A percentile compares a stretch with the other conserved stretches of the same genome.
phyloP scores from a whole-genome alignment of 2,329 filamentous ascomycete genomes.

The Exophiala oligosperma region DNA sequence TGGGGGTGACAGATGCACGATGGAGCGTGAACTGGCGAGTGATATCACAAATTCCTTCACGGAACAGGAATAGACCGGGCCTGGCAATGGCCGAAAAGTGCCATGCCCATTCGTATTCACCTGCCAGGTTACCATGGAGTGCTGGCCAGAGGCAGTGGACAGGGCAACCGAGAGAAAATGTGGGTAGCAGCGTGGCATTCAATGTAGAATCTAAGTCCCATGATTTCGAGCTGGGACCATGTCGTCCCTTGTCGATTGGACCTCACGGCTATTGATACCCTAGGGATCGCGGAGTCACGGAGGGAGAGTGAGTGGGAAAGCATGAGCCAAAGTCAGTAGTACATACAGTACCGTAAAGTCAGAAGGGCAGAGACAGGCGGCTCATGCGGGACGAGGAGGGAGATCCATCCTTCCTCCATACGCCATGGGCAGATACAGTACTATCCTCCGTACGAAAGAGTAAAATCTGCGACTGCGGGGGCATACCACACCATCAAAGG shows the following conservation, averaged over 20 bases:
- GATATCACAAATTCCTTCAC: slow-evolving; percentile 2
- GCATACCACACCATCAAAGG: no score
- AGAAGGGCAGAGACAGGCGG: no score
- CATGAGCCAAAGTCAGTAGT: background rate
- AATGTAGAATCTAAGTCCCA: background rate
- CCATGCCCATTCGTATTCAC: background rate
- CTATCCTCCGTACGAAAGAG: no score
- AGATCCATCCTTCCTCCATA: no score
- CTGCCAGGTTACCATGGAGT: background rate
- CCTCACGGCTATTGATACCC: background rate
- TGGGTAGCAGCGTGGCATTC: slow-evolving; percentile 4
- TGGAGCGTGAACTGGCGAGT: background rate
- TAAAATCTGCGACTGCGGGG: no score
- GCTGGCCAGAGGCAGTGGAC: background rate
- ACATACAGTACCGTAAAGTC: no score
- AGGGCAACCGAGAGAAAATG: background rate
- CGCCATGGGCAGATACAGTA: no score
- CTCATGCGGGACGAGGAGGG: no score
- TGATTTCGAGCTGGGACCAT: background rate
- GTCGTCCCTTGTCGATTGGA: background rate
- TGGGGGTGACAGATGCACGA: slow-evolving; percentile 1
- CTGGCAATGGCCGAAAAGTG: background rate
- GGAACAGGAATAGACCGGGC: background rate
- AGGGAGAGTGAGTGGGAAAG: background rate
- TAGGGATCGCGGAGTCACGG: background rate